Base-by-base conservation (phyloP, 108 stramenopile genomes). In the Pseudonitzschia delicatissima region DNA sequence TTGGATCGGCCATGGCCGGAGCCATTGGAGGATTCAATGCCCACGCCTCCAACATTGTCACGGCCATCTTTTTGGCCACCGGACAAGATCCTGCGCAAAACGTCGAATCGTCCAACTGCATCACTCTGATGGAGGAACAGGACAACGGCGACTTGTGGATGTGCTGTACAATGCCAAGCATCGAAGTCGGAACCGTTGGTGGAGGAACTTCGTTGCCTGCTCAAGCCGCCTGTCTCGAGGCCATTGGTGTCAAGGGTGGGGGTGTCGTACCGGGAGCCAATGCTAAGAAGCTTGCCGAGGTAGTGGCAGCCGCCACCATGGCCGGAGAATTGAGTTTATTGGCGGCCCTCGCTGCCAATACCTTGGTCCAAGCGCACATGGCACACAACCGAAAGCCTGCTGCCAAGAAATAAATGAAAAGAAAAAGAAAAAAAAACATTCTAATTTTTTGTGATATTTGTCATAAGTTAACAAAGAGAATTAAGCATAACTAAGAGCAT, bases 11-110 rank as follows among this genome's bases (percentile, higher is more conserved):
- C 53, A 96, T 99, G 93, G 96, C 97, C 17, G 96, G 91, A 37
- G 77, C 87, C 20, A 79, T 99, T 63, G 98, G 98, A 23, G 98
- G 98, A 13, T 98, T 96, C 81, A 99, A 99, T 76, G 98, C 98
- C 13, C 98, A 99, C 73, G 97, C 98, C 33, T 74, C 91, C 62
- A 99, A 99, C 74, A 92, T 97, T 71, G 98, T 99, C 13, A 96
- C 97, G n/a, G 98, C 98, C 1, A 86, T 98, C 18, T 99, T 94
- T 80, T 81, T 99, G 27, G 98, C 98, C 28, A 98, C 97, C 11
- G 98, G 98, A 28, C 98, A 98, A 82, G 98, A 99, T 74, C 96
- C 97, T n/a, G 98, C 98, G 11, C 98, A 99, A 80, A 97, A 97
- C 76, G 98, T 99, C 23, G 98, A 99, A 80, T 85, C 85, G 39